Evolutionary conservation across 2,329 filamentous ascomycete genomes (phyloP).

Genomic region (Hypoxylon sp.): DNA sequence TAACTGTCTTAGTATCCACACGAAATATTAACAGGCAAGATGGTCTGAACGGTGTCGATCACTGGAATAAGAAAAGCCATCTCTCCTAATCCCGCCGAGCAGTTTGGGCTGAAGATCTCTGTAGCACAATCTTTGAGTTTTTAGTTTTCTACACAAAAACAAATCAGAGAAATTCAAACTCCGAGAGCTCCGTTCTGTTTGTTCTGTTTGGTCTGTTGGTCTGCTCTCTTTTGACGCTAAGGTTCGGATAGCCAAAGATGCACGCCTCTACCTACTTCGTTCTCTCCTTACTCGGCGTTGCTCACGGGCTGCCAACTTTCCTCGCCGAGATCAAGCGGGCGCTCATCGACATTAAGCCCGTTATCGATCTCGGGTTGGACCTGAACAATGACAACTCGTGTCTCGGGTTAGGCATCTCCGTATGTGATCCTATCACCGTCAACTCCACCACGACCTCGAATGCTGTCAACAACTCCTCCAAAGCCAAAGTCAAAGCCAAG

Average conservation of each 20-base stretch:
- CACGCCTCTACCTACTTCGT: slow-evolving; percentile 37
- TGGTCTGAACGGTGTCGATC: slow-evolving; percentile 41
- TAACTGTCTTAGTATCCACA: slow-evolving; percentile 25
- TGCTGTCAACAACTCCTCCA: slow-evolving; percentile 23
- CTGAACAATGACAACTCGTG: slow-evolving; percentile 40
- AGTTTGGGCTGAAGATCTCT: slow-evolving; percentile 22
- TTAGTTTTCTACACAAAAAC: slow-evolving; percentile 11
- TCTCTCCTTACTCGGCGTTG: slow-evolving; percentile 40
- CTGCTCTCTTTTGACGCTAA: slow-evolving; percentile 12
- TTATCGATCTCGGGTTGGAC: slow-evolving; percentile 29
- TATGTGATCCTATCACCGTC: slow-evolving; percentile 51
- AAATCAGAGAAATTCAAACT: slow-evolving; percentile 8
- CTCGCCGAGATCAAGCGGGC: slow-evolving; percentile 33
- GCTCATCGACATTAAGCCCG: slow-evolving; percentile 43
- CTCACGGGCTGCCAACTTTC: slow-evolving; percentile 36
- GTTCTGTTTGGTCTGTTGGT: not conserved
- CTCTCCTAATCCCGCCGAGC: slow-evolving; percentile 14
- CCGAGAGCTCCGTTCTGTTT: slow-evolving; percentile 19
- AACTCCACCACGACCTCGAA: slow-evolving; percentile 41
- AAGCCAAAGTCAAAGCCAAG: slow-evolving; percentile 17
- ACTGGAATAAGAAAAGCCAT: slow-evolving; percentile 7
- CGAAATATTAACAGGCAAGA: slow-evolving; percentile 37
- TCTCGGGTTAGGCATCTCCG: slow-evolving; percentile 46
- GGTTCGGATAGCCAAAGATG: slow-evolving; percentile 35
- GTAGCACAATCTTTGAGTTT: slow-evolving; percentile 10